phyloP scores from a whole-genome alignment of 305 asterid genomes.

The Solanum hybrid region DNA sequence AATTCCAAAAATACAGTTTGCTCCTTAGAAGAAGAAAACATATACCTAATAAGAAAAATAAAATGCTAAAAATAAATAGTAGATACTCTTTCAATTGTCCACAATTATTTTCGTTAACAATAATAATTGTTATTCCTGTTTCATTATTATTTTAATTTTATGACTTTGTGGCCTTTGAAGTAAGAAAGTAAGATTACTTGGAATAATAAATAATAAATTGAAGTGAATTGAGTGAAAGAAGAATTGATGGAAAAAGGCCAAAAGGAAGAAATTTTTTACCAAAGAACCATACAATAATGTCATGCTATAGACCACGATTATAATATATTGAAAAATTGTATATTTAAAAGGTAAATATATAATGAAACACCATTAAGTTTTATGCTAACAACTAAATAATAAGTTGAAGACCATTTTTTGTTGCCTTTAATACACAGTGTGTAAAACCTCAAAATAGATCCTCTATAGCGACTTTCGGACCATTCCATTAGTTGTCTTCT shows the following conservation, averaged over 20 bases:
- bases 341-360: neutral
- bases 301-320: neutral
- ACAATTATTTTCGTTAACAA: neutral
- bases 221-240: neutral
- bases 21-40: neutral
- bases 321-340: neutral
- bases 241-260: neutral
- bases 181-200: neutral
- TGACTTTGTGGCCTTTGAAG: neutral
- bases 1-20: neutral
- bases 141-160: neutral
- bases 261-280: neutral
- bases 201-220: neutral
- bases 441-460: neutral
- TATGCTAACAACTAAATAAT: neutral
- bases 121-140: neutral
- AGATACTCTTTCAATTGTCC: neutral
- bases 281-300: neutral
- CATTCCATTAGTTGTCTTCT: neutral
- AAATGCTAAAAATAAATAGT: neutral
- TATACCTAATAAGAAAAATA: neutral
- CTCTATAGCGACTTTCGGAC: neutral
- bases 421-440: neutral
- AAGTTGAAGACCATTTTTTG: neutral
- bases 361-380: neutral